phyloP scores from a whole-genome alignment of 1,284 basidiomycete species.

The Melampsora larici-populina region DNA sequence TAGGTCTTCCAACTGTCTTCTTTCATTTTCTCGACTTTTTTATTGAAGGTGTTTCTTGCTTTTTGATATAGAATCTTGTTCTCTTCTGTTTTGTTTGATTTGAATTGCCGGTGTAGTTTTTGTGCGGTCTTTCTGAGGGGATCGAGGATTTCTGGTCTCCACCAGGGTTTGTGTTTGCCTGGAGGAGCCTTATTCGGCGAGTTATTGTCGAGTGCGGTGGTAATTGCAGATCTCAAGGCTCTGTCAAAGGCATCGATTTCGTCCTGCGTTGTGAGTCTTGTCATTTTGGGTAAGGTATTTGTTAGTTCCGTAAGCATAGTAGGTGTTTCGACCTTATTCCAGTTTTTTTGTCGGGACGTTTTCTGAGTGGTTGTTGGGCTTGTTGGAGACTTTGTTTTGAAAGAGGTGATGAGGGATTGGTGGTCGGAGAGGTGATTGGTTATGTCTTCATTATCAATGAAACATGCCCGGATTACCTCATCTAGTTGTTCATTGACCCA shows the following conservation, averaged over 20 bases:
- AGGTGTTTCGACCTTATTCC: background rate
- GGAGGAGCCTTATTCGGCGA: background rate
- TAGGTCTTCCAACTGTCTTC: no score
- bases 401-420: constrained; percentile 12
- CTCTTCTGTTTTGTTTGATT: no score
- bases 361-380: background rate
- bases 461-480: background rate
- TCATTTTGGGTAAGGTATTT: background rate
- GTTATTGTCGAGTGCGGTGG: background rate
- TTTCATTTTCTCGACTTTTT: no score
- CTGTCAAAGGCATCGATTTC: background rate
- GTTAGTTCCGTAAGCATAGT: background rate
- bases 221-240: background rate
- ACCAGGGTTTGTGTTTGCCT: background rate
- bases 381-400: no score
- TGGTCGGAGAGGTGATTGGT: constrained; percentile 27
- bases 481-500: background rate
- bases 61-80: no score
- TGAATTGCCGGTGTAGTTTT: no score
- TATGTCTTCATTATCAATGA: background rate
- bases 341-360: background rate
- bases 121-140: no score
- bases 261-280: background rate
- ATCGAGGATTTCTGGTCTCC: background rate
- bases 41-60: no score